Evolutionary conservation across 2,329 filamentous ascomycete genomes (phyloP), one percentile per base, ranked within the genome.

Genomic region (Penicillium brasilianum): DNA sequence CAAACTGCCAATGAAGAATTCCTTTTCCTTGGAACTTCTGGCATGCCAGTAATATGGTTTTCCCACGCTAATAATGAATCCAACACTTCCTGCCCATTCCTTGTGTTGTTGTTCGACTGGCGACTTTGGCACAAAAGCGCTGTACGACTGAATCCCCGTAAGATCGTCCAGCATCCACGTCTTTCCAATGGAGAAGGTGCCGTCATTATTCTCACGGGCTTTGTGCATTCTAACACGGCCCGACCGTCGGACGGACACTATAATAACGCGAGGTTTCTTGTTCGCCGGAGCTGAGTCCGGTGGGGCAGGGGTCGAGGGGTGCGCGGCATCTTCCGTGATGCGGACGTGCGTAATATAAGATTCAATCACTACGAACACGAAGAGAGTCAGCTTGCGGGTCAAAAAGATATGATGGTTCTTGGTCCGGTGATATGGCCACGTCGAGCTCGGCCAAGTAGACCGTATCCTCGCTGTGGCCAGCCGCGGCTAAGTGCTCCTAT

Each of bases 41-140:
- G 95, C 93, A 77, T 96, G 88, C 95, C 95, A 99, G 77, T 95
- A 99, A 78, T 99, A 99, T 0, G 93, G 91, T 77, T 99, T 99
- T 28, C 90, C 90, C 30, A 99, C 86, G 1, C 89, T 95, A 54
- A 98, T 92, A 28, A 90, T 83, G 73, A 99, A 98, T 16, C 95
- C 95, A 48, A 88, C 87, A 59, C 89, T 89, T 55, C 90, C 89
- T 22, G 92, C 94, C 91, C 91, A 96, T 73, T 90, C 78, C 69
- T 87, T 87, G 48, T 84, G 80, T 66, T 87, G 83, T 57, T 84
- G 82, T 78, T 84, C 90, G 77, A 83, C 85, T 67, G 80, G 85
- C 74, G 66, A 89, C 69, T 77, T 82, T 73, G 82, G 85, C 72
- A 75, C 82, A 20, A 86, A 76, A 46, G 88, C 84, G 7, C 87